Evolutionary conservation across 1,284 basidiomycete genomes (phyloP), one percentile per base, ranked within the genome.

Genomic region (Tylopilus sp.): DNA sequence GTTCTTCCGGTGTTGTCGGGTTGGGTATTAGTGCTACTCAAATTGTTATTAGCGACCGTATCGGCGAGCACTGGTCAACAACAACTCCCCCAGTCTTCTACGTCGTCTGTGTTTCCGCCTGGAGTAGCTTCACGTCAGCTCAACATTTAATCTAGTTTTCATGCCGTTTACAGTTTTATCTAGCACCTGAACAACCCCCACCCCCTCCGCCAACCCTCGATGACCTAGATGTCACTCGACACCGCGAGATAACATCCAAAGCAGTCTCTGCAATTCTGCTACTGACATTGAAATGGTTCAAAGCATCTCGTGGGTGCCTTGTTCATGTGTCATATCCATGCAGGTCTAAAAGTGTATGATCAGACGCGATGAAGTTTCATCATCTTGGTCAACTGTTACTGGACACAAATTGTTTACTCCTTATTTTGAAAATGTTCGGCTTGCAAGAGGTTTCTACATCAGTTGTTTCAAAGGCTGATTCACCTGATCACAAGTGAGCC

Each of bases 331-430:
- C 14, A 22, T 28, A 35, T 22, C n/a, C 25, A 52, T 45, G 26
- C 39, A 14, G 17, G 35, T 39, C 29, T 50, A 40, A 57, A 50
- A 46, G 11, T 47, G 55, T 24, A 39, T 37, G 45, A 7, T 22
- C 62, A 95, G 93, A 99, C 74, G 87, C 90, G 29, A 95, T 99
- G 89, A 99, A 99, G 70, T 98, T 98, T 69, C 95, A 99, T 72
- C 94, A 98, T 72, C 80, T 99, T 29, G 93, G 94, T 8, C 95
- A 97, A 71, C 82, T 95, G 25, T 77, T 99, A 10, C 84, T 99
- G 45, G 97, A 99, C 66, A 95, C 93, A 20, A 99, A 99, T 67
- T 97, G 94, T 66, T 75, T 98, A 5, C 76, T 99, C 31, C 80
- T 99, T 25, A 92, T 99, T 48, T 76, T 99, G 65, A 99, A 99